Percentiles rank a stretch among this genome's conserved stretches.
These are phyloP conservation scores for Suillus americanus DNA, from an alignment of 768 basidiomycete genomes.

Conservation along the genomic window DNA sequence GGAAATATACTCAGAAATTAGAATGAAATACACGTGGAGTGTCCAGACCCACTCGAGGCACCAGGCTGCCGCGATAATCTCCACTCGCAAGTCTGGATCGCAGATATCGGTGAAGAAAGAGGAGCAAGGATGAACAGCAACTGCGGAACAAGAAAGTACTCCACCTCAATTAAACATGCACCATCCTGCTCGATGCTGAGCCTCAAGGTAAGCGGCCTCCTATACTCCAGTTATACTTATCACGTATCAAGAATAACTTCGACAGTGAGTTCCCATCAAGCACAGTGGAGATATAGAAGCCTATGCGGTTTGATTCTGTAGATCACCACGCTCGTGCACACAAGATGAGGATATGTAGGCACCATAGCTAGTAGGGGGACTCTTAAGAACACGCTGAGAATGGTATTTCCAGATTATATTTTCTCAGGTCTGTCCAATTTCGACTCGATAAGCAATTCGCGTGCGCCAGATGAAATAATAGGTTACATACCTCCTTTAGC, in stretches of 20 bases:
- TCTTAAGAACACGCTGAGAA: neutral
- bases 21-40: neutral
- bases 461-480: neutral
- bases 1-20: neutral
- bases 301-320: neutral
- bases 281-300: neutral
- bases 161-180: neutral
- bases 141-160: neutral
- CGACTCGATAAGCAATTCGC: slow-evolving; percentile 2
- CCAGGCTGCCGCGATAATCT: neutral
- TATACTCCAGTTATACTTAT: neutral
- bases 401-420: neutral
- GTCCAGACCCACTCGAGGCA: neutral
- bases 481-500: neutral
- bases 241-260: neutral
- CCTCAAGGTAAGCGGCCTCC: neutral
- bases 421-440: neutral
- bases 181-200: neutral
- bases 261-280: neutral
- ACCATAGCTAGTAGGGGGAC: neutral
- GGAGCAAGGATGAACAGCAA: neutral
- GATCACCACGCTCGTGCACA: neutral
- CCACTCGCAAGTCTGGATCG: neutral
- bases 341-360: neutral
- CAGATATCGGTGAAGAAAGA: neutral